These are phyloP conservation scores for Marasmius sp. DNA, from an alignment of 1,284 basidiomycete species.

Conservation along the genomic window DNA sequence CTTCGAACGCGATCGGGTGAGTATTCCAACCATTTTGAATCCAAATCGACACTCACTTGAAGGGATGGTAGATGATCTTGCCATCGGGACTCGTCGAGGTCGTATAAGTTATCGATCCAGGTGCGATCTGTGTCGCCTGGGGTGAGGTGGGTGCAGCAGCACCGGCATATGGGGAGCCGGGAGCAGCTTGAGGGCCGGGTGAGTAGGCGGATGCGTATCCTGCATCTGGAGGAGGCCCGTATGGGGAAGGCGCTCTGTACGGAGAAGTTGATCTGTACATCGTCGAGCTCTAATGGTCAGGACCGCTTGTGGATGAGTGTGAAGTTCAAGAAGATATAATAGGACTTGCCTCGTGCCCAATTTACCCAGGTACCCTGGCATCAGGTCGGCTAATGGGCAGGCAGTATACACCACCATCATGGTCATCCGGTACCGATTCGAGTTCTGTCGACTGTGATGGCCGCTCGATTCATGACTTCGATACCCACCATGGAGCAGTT, in stretches of 20 bases:
- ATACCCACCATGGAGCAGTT: no score
- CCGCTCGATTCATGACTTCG: no score
- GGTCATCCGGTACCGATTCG: no score
- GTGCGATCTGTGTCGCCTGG: conserved; percentile 28
- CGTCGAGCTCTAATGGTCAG: conserved; percentile 12
- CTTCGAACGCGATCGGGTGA: conserved; percentile 32
- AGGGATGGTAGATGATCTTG: conserved; percentile 61
- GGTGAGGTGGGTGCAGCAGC: conserved; percentile 8
- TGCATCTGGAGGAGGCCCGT: not conserved
- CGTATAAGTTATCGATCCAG: conserved; percentile 69
- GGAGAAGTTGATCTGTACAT: conserved; percentile 20
- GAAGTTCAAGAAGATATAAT: conserved; percentile 2
- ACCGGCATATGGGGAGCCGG: not conserved
- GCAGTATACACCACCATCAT: no score
- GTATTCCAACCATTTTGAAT: conserved; percentile 1
- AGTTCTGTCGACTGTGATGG: no score
- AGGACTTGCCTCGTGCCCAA: not conserved
- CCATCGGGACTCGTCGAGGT: conserved; percentile 61
- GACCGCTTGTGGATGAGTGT: not conserved
- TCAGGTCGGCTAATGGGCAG: no score
- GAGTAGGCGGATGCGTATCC: not conserved
- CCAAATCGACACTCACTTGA: conserved; percentile 49
- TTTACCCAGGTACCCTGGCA: not conserved
- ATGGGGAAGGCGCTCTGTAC: conserved; percentile 1
- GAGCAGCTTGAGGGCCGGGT: not conserved